These are phyloP conservation scores for Hanseniaspora gamundiae DNA, from an alignment of 1,139 yeast genomes.

Conservation along the genomic window DNA sequence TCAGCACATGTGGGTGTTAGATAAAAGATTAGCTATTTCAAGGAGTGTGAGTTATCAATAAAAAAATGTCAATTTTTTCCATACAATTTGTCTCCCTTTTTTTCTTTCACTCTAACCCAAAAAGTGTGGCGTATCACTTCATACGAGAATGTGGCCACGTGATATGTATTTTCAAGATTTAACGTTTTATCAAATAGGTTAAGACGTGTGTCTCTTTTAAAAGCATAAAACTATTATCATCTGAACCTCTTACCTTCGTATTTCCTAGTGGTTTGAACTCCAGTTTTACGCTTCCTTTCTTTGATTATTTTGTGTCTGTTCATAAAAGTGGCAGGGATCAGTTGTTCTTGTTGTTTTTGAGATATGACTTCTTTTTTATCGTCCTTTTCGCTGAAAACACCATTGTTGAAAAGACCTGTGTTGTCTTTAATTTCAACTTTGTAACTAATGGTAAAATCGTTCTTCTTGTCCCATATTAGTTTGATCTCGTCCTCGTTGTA, in stretches of 20 bases:
- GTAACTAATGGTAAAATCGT: conserved; percentile 41
- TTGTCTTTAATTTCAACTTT: conserved; percentile 39
- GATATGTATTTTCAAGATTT: too few species aligned
- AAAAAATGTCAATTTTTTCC: too few species aligned
- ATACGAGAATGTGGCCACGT: too few species aligned
- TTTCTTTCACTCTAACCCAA: too few species aligned
- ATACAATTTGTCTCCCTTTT: too few species aligned
- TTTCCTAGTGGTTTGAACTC: background rate
- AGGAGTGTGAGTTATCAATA: too few species aligned
- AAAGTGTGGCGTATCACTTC: too few species aligned
- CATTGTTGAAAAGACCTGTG: conserved; percentile 43
- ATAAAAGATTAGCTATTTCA: too few species aligned
- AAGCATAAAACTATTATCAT: too few species aligned
- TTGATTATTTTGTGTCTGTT: background rate
- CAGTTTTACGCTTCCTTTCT: background rate
- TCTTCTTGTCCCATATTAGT: conserved; percentile 47
- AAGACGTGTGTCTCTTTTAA: too few species aligned
- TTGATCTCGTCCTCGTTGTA: conserved; percentile 54
- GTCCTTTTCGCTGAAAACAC: conserved; percentile 8
- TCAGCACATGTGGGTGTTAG: too few species aligned
- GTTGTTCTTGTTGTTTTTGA: background rate
- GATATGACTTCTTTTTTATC: background rate
- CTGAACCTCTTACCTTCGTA: background rate
- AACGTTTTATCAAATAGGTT: too few species aligned
- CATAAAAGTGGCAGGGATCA: background rate